These are phyloP conservation scores for Rhodotorula sp. DNA, from an alignment of 1,284 basidiomycete genomes.

Conservation along the genomic window DNA sequence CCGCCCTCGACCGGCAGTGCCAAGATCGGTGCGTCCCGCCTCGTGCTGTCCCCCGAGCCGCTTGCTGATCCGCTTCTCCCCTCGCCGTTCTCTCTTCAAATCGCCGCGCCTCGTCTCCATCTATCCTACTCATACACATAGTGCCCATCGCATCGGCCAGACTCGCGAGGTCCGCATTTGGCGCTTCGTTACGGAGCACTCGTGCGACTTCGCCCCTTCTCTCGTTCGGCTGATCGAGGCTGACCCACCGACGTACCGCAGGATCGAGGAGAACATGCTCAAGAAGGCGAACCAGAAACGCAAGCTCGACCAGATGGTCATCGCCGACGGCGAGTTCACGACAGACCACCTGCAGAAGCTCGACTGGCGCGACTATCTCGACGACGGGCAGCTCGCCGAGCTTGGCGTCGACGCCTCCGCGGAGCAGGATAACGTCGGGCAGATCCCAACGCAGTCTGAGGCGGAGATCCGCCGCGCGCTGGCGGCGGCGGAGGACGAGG, in stretches of 20 bases:
- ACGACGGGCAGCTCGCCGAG: constrained; percentile 48
- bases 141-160: constrained; percentile 91
- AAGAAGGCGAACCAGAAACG: constrained; percentile 96
- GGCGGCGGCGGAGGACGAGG: constrained; percentile 76
- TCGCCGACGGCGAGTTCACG: constrained; percentile 86
- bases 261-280: constrained; percentile 95
- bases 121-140: constrained; percentile 46
- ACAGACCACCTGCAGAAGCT: constrained; percentile 58
- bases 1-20: constrained; percentile 95
- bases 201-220: constrained; percentile 19
- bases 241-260: constrained; percentile 50
- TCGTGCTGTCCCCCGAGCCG: background rate
- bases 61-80: no score
- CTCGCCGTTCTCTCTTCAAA: no score
- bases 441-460: constrained; percentile 46
- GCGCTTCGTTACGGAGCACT: constrained; percentile 82
- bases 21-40: constrained; percentile 73
- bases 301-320: constrained; percentile 85
- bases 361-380: constrained; percentile 86
- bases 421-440: constrained; percentile 32
- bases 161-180: constrained; percentile 97
- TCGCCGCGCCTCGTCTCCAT: background rate
- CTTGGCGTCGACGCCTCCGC: constrained; percentile 46
- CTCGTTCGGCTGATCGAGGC: background rate
- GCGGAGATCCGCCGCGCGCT: constrained; percentile 66